These are phyloP conservation scores for Aspergillus fijiensis DNA, from an alignment of 2,329 filamentous ascomycete species.

Conservation along the genomic window DNA sequence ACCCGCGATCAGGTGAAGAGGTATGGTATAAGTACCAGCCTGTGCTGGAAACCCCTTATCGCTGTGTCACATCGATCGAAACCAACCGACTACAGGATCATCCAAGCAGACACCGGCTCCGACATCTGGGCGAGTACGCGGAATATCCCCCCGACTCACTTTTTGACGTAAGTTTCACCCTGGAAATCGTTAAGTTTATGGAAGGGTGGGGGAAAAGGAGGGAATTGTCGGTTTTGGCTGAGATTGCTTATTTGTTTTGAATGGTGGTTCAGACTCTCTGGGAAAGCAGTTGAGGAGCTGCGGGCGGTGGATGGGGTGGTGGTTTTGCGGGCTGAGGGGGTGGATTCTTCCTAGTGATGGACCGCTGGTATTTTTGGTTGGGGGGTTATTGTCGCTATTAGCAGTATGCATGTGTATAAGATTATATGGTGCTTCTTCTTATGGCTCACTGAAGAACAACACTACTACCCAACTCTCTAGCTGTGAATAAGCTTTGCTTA, in stretches of 20 bases:
- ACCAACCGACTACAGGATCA: background rate
- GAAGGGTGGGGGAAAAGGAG: too few species aligned
- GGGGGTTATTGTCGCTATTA: too few species aligned
- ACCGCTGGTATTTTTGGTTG: background rate
- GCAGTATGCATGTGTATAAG: too few species aligned
- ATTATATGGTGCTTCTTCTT: too few species aligned
- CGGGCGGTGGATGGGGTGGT: background rate
- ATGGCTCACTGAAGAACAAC: too few species aligned
- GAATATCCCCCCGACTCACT: background rate
- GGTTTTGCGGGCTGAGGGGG: background rate
- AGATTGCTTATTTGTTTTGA: too few species aligned
- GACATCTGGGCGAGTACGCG: background rate
- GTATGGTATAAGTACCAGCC: background rate
- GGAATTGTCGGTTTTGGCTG: too few species aligned
- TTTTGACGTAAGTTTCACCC: background rate
- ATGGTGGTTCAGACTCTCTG: background rate
- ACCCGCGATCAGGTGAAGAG: background rate
- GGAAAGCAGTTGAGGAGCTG: background rate
- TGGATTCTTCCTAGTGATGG: background rate
- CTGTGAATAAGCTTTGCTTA: too few species aligned
- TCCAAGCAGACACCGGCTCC: background rate
- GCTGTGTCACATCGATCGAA: too few species aligned
- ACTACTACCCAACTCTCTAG: too few species aligned
- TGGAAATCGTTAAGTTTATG: too few species aligned
- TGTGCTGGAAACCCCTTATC: too few species aligned